These are phyloP conservation scores for Vitellaria paradoxa DNA, from an alignment of 179 eudicot species.

Conservation along the genomic window DNA sequence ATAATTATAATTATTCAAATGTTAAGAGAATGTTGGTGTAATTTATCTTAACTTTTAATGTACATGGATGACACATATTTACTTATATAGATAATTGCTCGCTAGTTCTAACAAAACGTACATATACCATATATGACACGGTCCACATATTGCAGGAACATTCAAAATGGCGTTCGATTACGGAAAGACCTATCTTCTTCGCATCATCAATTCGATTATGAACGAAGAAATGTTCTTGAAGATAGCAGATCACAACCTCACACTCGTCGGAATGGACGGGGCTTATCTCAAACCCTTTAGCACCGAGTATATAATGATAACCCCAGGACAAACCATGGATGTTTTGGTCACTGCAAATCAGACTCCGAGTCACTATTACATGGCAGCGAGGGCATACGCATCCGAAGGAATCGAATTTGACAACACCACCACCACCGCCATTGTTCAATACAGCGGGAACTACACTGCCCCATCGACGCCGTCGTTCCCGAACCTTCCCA, in stretches of 20 bases:
- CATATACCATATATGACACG: background rate
- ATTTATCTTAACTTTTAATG: too few species aligned
- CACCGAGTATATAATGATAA: constrained; percentile 15
- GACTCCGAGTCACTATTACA: constrained; percentile 17
- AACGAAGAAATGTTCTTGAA: constrained; percentile 20
- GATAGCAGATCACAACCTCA: constrained; percentile 22
- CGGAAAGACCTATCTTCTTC: background rate
- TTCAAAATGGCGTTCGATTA: background rate
- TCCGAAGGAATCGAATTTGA: background rate
- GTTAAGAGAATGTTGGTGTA: too few species aligned
- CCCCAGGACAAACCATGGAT: constrained; percentile 28
- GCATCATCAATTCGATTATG: constrained; percentile 20
- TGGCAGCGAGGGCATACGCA: constrained; percentile 17
- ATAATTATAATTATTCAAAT: too few species aligned
- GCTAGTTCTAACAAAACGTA: too few species aligned
- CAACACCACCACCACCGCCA: constrained; percentile 30
- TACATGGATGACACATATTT: too few species aligned
- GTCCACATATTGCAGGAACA: constrained; percentile 4
- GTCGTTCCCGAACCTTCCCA: constrained; percentile 21
- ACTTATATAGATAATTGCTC: too few species aligned
- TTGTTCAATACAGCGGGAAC: constrained; percentile 17
- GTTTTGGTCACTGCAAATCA: constrained; percentile 20
- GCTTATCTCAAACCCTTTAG: constrained; percentile 22
- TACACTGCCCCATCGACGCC: background rate
- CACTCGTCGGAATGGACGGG: constrained; percentile 28